Base-by-base conservation (phyloP, 2,329 filamentous ascomycete genomes). In the Cadophora sp. region DNA sequence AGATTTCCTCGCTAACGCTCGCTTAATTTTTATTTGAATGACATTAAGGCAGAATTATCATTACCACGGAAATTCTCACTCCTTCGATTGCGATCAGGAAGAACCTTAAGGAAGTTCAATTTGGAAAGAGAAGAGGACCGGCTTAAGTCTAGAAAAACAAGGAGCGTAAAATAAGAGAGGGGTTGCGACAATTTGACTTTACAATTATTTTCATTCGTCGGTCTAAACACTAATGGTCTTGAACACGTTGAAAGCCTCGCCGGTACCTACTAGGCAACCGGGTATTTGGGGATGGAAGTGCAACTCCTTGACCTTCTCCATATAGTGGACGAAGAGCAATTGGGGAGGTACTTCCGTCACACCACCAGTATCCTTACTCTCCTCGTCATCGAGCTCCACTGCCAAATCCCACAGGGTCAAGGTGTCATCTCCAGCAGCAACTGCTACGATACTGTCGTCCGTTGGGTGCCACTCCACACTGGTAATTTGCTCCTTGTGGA, bases 251-350 rank as follows among this genome's bases (percentile, higher is more conserved):
- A 99, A 97, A 61, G 89, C 89, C 76, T 94, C 91, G 11, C 96
- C 96, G 0, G 96, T 99, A 1, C 93, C 94, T 81, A 98, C 90
- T 68, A 98, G 81, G 41, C 89, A 89, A 36, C 96, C 96, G 0
- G 93, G 92, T 78, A 98, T 97, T 82, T 99, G 96, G 41, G 91
- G 92, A 81, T 98, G 95, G 95, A 96, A 99, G 81, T 99, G 96
- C 45, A 94, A 82, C 81, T 99, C 96, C 86, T 97, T 98, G 65
- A 94, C 94, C 74, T 93, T 90, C 75, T 96, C 91, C 83, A 96
- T 93, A 78, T 97, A 97, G 81, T 99, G 96, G 76, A 97, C 94
- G 79, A 99, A 99, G 71, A 99, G 83, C 74, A 99, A 81, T 80
- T 99, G 96, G 4, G 96, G 93, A 66, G 96, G 96, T 70, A 98